Evolutionary conservation across 148 eudicot genomes (phyloP).

Genomic region (Rhododendron kiyosumense): DNA sequence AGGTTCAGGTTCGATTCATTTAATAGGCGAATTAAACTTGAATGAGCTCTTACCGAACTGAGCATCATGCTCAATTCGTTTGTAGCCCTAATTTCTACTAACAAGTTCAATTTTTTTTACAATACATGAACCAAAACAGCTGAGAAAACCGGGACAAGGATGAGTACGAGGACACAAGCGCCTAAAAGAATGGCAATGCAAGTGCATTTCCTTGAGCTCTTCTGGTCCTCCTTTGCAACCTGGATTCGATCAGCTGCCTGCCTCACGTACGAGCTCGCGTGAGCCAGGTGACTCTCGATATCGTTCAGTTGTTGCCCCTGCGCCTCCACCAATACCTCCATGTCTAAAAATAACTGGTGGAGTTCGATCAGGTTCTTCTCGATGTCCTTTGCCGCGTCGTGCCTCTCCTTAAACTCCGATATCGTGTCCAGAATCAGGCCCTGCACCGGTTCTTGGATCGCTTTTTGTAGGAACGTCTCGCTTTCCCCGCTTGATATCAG

Average conservation of each 20-base stretch:
- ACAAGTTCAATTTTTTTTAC: neutral
- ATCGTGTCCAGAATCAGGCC: no score
- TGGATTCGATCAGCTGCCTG: constrained; percentile 37
- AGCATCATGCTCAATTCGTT: no score
- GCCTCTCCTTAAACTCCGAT: constrained; percentile 17
- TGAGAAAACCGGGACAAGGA: constrained; percentile 41
- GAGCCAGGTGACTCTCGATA: constrained; percentile 47
- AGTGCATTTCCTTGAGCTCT: constrained; percentile 54
- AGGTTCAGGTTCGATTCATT: no score
- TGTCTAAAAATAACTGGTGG: constrained; percentile 69
- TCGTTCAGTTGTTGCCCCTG: constrained; percentile 47
- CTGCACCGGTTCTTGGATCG: no score
- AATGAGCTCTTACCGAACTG: no score
- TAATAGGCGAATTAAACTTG: no score
- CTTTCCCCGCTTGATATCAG: no score
- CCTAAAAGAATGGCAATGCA: constrained; percentile 41
- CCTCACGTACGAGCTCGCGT: constrained; percentile 45
- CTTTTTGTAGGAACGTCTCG: no score
- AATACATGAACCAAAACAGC: constrained; percentile 4
- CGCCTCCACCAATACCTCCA: constrained; percentile 65
- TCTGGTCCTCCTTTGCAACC: constrained; percentile 49
- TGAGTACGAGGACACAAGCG: constrained; percentile 17
- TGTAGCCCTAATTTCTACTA: neutral
- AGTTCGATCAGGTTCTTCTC: constrained; percentile 60
- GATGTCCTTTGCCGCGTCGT: constrained; percentile 62